Conservation (phyloP, 148 eudicot genomes). For the Camellia japonica region DNA sequence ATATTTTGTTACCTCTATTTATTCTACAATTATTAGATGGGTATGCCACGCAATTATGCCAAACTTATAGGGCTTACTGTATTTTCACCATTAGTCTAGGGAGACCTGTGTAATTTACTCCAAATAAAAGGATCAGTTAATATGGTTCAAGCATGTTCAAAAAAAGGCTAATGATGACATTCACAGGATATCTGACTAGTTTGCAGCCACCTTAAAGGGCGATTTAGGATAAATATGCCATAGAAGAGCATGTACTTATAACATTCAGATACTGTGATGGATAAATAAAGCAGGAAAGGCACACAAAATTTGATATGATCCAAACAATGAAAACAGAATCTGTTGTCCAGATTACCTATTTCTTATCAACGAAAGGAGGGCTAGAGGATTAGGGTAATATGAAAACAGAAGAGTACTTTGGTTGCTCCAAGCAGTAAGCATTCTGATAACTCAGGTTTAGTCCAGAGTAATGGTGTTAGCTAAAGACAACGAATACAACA, state of each 20-base stretch:
- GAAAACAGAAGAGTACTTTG: neutral
- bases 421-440: neutral
- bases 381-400: neutral
- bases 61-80: too few species aligned
- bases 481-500: neutral
- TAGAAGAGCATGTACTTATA: neutral
- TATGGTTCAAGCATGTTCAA: too few species aligned
- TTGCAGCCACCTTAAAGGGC: neutral
- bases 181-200: neutral
- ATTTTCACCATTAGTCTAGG: too few species aligned
- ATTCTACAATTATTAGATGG: too few species aligned
- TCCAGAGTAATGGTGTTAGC: neutral
- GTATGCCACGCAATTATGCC: too few species aligned
- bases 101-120: too few species aligned
- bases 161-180: neutral
- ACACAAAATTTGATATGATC: neutral
- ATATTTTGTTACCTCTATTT: too few species aligned
- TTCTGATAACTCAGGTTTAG: neutral
- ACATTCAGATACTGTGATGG: neutral
- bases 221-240: neutral
- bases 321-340: neutral
- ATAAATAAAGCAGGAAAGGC: neutral
- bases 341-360: neutral
- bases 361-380: neutral
- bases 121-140: too few species aligned